Percentiles rank a stretch among this genome's conserved stretches.
Evolutionary conservation across 2,329 filamentous ascomycete species (phyloP).

Genomic region (Ophiostoma ulmi): DNA sequence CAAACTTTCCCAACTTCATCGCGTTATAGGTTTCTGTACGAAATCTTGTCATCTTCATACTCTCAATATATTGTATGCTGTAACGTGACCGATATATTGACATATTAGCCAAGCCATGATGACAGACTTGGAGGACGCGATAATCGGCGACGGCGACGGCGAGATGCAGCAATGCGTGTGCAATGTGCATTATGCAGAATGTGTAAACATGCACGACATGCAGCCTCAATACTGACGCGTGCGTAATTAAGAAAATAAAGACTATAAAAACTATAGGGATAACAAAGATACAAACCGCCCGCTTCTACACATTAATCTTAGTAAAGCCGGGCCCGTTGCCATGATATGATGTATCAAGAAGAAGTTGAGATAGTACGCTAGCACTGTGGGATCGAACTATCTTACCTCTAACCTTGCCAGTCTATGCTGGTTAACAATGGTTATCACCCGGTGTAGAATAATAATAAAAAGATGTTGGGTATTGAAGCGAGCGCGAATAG

Average conservation of each 20-base stretch:
- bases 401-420: not conserved
- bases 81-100: not conserved
- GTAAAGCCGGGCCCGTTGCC: not conserved
- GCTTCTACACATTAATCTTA: not conserved
- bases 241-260: too few species aligned
- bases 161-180: not conserved
- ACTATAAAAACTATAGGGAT: not conserved
- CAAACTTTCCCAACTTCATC: not conserved
- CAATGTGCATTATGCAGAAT: not conserved
- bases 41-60: not conserved
- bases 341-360: not conserved
- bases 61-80: not conserved
- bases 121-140: not conserved
- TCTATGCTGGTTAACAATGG: not conserved
- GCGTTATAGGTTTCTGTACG: not conserved
- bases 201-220: not conserved
- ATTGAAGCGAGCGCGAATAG: not conserved
- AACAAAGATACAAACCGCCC: not conserved
- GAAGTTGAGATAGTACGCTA: not conserved
- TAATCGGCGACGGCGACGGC: constrained; percentile 1
- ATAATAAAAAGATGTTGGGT: not conserved
- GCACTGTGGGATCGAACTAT: not conserved
- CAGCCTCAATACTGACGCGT: not conserved
- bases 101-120: not conserved
- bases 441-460: not conserved